phyloP scores from a whole-genome alignment of 257 asterid genomes.

The Nicotiana tabacum region DNA sequence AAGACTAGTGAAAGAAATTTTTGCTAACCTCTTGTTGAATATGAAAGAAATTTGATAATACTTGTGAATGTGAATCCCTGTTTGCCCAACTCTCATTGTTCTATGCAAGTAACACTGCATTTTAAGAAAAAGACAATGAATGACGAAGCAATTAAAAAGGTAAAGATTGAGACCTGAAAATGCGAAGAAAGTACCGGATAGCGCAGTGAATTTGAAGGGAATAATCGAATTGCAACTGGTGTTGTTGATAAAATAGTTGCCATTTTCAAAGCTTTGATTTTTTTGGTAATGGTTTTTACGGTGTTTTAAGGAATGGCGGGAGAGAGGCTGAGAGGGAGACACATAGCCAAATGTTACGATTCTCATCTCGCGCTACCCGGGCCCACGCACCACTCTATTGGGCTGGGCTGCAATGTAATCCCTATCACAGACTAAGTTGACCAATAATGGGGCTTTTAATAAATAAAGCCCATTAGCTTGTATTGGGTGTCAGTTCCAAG shows the following conservation, averaged over 20 bases:
- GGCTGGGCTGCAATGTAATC: background rate
- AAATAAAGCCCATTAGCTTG: background rate
- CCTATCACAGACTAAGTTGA: background rate
- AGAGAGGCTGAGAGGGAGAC: conserved; percentile 13
- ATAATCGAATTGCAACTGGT: conserved; percentile 24
- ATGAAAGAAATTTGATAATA: background rate
- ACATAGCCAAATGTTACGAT: conserved; percentile 1
- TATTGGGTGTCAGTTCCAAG: background rate
- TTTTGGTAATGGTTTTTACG: background rate
- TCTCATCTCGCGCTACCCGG: background rate
- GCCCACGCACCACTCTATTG: background rate
- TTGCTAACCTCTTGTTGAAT: background rate
- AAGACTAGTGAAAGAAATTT: background rate
- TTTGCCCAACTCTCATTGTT: background rate
- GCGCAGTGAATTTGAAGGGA: conserved; percentile 24
- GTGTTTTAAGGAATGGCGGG: conserved; percentile 20
- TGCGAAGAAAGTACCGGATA: conserved; percentile 27
- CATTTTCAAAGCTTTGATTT: conserved; percentile 14
- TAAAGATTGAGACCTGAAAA: background rate
- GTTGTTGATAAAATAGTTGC: conserved; percentile 15
- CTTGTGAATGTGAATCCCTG: background rate
- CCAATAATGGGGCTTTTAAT: background rate
- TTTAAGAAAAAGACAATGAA: background rate
- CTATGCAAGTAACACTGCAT: conserved; percentile 22
- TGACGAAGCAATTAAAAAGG: background rate